Percentiles rank a stretch among this genome's conserved stretches.
These are phyloP conservation scores for Margaritispora aquatica DNA, from an alignment of 495 filamentous ascomycete genomes.

Conservation along the genomic window DNA sequence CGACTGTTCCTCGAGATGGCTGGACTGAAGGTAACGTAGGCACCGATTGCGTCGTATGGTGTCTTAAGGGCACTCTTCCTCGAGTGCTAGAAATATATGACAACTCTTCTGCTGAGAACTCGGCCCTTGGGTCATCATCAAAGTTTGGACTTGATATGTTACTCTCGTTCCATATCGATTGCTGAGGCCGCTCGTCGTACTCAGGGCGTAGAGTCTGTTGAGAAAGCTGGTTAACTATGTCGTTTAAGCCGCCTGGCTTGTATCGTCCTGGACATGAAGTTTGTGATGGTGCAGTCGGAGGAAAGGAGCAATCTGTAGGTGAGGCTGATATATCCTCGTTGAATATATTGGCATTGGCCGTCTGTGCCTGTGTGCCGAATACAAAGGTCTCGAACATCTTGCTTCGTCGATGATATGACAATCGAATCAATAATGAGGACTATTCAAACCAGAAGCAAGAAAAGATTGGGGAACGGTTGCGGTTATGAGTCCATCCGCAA, in stretches of 20 bases:
- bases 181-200: slow-evolving; percentile 9
- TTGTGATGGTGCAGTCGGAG: neutral
- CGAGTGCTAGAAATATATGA: slow-evolving; percentile 10
- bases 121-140: neutral
- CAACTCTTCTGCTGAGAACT: slow-evolving; percentile 7
- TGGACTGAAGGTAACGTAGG: neutral
- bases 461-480: slow-evolving; percentile 2
- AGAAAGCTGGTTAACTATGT: slow-evolving; percentile 11
- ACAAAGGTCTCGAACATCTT: slow-evolving; percentile 23
- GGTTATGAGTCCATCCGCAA: slow-evolving; percentile 18
- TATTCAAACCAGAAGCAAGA: neutral
- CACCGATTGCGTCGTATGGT: neutral
- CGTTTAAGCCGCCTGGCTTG: slow-evolving; percentile 1
- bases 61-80: neutral
- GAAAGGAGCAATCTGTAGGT: slow-evolving; percentile 14
- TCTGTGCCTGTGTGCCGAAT: slow-evolving; percentile 14
- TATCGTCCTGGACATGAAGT: neutral
- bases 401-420: neutral
- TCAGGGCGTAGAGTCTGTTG: slow-evolving; percentile 13
- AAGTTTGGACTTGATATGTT: neutral
- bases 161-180: slow-evolving; percentile 1
- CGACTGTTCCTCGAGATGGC: neutral
- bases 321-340: slow-evolving; percentile 7
- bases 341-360: neutral
- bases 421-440: neutral